These are phyloP conservation scores for Naumovozyma baii DNA, from an alignment of 805 yeast genomes.

Conservation along the genomic window DNA sequence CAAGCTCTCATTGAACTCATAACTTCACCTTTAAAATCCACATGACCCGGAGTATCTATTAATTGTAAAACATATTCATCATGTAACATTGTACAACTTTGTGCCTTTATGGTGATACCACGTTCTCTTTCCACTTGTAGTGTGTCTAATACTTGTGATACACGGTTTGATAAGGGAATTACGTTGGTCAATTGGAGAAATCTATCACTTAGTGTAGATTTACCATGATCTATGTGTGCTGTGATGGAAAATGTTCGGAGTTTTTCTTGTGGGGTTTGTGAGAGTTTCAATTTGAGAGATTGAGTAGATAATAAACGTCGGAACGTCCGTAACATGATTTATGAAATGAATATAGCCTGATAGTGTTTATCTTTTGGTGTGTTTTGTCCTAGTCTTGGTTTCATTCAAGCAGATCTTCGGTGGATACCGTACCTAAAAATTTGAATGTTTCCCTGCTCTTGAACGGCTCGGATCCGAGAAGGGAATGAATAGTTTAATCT, in stretches of 20 bases:
- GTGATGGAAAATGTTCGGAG: slow-evolving; percentile 67
- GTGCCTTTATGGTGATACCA: slow-evolving; percentile 95
- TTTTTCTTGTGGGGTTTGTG: neutral
- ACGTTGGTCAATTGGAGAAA: slow-evolving; percentile 83
- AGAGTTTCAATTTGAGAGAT: neutral
- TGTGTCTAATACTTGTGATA: slow-evolving; percentile 81
- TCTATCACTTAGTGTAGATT: slow-evolving; percentile 83
- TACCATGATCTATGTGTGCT: slow-evolving; percentile 90
- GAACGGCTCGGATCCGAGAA: no score
- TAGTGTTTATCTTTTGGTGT: no score
- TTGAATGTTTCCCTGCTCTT: no score
- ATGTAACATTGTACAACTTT: slow-evolving; percentile 90
- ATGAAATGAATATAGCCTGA: no score
- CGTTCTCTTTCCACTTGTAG: slow-evolving; percentile 92
- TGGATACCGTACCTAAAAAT: no score
- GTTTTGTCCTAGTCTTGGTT: no score
- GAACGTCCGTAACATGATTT: neutral
- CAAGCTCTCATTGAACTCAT: slow-evolving; percentile 91
- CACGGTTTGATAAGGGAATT: slow-evolving; percentile 44
- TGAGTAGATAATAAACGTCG: neutral
- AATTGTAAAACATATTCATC: slow-evolving; percentile 77
- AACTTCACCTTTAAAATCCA: slow-evolving; percentile 83
- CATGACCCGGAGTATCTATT: slow-evolving; percentile 98
- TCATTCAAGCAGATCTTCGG: no score
- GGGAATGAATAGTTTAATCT: no score